Conservation (phyloP, 2,329 filamentous ascomycete genomes). For the Geoglossum cookeanum region DNA sequence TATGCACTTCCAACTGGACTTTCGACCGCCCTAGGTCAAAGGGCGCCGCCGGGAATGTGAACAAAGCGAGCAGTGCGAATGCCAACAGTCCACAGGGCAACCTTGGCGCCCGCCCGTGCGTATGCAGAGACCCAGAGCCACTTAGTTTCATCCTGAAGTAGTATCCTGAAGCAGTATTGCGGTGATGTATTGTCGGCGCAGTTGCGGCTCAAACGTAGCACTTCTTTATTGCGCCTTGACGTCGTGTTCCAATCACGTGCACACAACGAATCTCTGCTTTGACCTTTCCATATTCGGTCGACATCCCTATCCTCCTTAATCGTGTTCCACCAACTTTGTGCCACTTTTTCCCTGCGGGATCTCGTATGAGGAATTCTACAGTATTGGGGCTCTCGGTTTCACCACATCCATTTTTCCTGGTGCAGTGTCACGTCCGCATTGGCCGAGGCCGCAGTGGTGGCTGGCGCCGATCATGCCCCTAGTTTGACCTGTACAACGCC, state of each 20-base stretch:
- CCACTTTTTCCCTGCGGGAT: neutral
- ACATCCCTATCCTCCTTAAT: neutral
- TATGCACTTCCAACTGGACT: slow-evolving; percentile 79
- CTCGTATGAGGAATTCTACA: neutral
- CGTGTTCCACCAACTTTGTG: neutral
- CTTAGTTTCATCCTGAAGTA: neutral
- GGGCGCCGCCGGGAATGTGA: neutral
- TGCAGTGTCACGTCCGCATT: neutral
- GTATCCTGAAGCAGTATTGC: neutral
- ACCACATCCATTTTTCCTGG: neutral
- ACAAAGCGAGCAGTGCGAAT: neutral
- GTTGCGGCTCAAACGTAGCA: neutral
- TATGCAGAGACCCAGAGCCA: neutral
- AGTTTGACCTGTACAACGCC: neutral
- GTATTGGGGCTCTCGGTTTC: neutral
- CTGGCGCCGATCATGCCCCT: neutral
- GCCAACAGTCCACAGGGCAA: neutral
- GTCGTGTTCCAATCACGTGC: neutral
- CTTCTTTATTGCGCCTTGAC: neutral
- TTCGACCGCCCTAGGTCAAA: slow-evolving; percentile 9
- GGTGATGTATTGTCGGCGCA: neutral
- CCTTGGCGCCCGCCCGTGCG: neutral
- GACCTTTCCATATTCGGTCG: neutral
- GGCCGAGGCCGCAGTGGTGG: neutral
- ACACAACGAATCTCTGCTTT: neutral